Conservation (phyloP, 2,329 filamentous ascomycete species). For the Emydomyces testavorans region DNA sequence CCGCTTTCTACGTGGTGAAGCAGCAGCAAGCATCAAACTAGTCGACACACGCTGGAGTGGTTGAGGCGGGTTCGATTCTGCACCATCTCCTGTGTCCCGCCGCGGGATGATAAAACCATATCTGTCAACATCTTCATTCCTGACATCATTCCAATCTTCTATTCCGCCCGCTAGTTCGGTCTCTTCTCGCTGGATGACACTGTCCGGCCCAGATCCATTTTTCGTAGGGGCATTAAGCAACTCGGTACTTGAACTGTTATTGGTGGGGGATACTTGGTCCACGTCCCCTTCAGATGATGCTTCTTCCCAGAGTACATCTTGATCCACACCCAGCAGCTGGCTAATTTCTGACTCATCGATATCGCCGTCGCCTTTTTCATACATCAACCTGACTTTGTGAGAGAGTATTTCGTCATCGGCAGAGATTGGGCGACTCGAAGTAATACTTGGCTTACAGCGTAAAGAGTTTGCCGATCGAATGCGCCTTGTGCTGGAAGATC, state of each 20-base stretch:
- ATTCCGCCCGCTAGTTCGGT: conserved; percentile 51
- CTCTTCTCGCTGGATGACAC: conserved; percentile 39
- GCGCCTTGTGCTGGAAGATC: conserved; percentile 21
- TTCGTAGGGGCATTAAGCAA: conserved; percentile 22
- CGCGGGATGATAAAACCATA: conserved; percentile 52
- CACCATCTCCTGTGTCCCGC: conserved; percentile 20
- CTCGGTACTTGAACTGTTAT: conserved; percentile 23
- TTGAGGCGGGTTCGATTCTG: conserved; percentile 27
- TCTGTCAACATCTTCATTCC: conserved; percentile 49
- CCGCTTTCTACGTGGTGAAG: conserved; percentile 44
- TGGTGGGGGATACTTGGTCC: conserved; percentile 21
- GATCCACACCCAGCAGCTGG: conserved; percentile 28
- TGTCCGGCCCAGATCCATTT: conserved; percentile 21
- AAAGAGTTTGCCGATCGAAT: conserved; percentile 28
- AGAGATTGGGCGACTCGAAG: conserved; percentile 44
- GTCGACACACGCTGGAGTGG: conserved; percentile 50
- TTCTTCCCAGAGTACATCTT: conserved; percentile 35
- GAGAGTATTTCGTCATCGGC: conserved; percentile 53
- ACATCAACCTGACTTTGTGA: conserved; percentile 52
- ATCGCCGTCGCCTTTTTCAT: conserved; percentile 49
- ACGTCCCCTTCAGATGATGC: conserved; percentile 22
- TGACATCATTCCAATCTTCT: conserved; percentile 53
- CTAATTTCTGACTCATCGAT: conserved; percentile 35
- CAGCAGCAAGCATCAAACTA: conserved; percentile 45
- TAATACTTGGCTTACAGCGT: conserved; percentile 28